Evolutionary conservation across 2,329 filamentous ascomycete species (phyloP), one percentile per base, ranked within the genome.

Genomic region (Chalara sp.): DNA sequence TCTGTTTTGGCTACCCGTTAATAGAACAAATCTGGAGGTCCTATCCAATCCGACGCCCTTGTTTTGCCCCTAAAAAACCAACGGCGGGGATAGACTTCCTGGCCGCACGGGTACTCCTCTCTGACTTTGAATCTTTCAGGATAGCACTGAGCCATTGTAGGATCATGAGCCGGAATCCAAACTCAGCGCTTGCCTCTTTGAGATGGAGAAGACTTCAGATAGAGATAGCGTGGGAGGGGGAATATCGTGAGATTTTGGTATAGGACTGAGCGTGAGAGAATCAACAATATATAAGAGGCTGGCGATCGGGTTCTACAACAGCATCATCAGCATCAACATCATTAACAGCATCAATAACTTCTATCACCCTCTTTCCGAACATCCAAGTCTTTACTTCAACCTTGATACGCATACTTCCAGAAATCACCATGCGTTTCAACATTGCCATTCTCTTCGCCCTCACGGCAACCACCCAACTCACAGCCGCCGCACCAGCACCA

Each of bases 391-490:
- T 32, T 46, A 46, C 44, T 46, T 46, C 44, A 13, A 46, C 29
- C 44, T 29, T 46, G 4, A 10, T 46, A 46, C 11, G 10, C 35
- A 30, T 30, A 29, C 30, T 46, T 46, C 44, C 11, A 46, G 29
- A 10, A 13, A 46, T 46, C 44, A 46, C 29, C 44, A 46, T 46
- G 44, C 44, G 44, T 46, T 46, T 46, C 44, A 46, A 46, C 44
- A 46, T 46, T 46, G 11, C 44, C 12, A 46, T 46, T 11, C 44
- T 46, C 44, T 32, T 46, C 29, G 44, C 44, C 44, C 44, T 46
- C 29, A 29, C 29, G 44, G 44, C 44, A 11, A 46, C 44, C 29
- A 46, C 44, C 5, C 12, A 46, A 29, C 44, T 46, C 44, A 29
- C 44, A 11, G 29, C 30, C 44, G 44, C 44, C 44, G 31, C 5